Conservation (phyloP, 768 basidiomycete genomes). For the Rhodotorula graminis region DNA sequence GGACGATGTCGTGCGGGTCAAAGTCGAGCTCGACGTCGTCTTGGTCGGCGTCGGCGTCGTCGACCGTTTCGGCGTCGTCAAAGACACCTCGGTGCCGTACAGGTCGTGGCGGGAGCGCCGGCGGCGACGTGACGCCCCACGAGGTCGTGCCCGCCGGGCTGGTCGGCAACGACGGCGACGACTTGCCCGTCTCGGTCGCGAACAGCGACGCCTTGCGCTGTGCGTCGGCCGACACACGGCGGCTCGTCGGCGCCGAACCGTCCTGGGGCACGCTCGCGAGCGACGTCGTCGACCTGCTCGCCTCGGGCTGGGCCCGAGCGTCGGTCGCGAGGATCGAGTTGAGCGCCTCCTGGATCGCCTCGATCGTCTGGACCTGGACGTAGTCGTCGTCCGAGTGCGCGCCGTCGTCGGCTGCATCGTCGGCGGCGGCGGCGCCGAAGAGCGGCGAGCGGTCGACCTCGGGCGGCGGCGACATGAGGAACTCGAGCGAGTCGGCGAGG, state of each 20-base stretch:
- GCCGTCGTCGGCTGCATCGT: not conserved
- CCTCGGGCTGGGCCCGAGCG: conserved; percentile 38
- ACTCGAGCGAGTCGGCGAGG: conserved; percentile 55
- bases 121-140: not conserved
- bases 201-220: not conserved
- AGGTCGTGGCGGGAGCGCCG: conserved; percentile 11
- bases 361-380: conserved; percentile 75
- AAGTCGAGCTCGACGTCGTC: conserved; percentile 50
- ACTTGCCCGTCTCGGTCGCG: not conserved
- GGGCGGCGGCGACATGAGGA: conserved; percentile 69
- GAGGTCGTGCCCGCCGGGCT: conserved; percentile 38
- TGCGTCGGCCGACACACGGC: not conserved
- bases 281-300: not conserved
- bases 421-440: conserved; percentile 43
- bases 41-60: conserved; percentile 39
- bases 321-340: conserved; percentile 92
- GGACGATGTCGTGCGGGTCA: conserved; percentile 55
- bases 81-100: conserved; percentile 31
- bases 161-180: conserved; percentile 8
- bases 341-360: conserved; percentile 91
- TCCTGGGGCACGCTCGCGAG: not conserved
- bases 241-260: not conserved
- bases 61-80: conserved; percentile 52
- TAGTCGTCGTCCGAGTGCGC: conserved; percentile 51
- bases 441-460: conserved; percentile 51